Evolutionary conservation across 768 basidiomycete species (phyloP).

Genomic region (Panellus pusillus): DNA sequence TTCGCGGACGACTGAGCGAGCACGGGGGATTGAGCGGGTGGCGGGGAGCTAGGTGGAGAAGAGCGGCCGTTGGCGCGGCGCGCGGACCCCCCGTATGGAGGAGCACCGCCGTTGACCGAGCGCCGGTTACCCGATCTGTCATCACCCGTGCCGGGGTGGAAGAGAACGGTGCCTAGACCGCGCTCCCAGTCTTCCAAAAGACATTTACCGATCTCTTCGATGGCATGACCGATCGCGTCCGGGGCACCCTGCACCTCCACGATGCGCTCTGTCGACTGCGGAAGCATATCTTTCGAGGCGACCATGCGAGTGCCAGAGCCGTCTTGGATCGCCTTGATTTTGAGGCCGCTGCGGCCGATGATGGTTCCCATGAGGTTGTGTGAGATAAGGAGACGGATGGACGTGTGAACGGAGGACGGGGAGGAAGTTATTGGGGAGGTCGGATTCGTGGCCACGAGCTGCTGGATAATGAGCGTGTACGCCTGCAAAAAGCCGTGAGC

Average conservation of each 20-base stretch:
- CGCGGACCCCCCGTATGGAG: constrained; percentile 38
- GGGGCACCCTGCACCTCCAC: constrained; percentile 96
- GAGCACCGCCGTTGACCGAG: constrained; percentile 46
- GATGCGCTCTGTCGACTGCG: constrained; percentile 98
- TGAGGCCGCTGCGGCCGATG: constrained; percentile 93
- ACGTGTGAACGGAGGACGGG: constrained; percentile 75
- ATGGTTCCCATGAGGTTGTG: constrained; percentile 99
- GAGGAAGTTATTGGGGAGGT: constrained; percentile 70
- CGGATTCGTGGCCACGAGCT: constrained; percentile 82
- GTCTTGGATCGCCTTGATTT: constrained; percentile 99
- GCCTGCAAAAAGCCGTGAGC: constrained; percentile 53
- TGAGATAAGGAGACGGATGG: constrained; percentile 95
- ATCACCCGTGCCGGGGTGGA: constrained; percentile 88
- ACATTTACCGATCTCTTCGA: constrained; percentile 95
- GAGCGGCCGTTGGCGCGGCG: constrained; percentile 68
- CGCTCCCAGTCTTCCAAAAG: constrained; percentile 97
- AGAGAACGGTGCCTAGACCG: constrained; percentile 89
- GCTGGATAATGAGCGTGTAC: constrained; percentile 90
- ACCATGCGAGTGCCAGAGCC: constrained; percentile 96
- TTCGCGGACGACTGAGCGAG: constrained; percentile 67
- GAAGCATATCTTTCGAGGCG: constrained; percentile 98
- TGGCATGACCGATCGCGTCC: constrained; percentile 89
- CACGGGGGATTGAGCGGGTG: constrained; percentile 46
- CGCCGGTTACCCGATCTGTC: constrained; percentile 59
- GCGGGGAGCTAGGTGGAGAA: constrained; percentile 50